Evolutionary conservation across 768 basidiomycete species (phyloP).

Genomic region (Tricholoma flavovirens): DNA sequence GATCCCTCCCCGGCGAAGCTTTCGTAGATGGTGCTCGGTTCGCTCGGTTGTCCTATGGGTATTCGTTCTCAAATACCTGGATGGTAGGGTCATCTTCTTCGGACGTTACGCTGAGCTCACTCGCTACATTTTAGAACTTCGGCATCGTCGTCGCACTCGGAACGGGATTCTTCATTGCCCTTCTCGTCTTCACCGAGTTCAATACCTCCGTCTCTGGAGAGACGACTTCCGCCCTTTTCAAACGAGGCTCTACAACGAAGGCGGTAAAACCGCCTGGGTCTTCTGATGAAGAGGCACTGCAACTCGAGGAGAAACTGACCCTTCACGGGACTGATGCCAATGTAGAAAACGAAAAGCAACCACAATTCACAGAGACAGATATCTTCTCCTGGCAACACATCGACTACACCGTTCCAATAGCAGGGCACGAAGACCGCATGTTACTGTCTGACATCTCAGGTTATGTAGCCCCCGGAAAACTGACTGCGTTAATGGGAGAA

Average conservation of each 20-base stretch:
- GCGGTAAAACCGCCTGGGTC: neutral
- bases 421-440: slow-evolving; percentile 34
- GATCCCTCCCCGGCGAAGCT: slow-evolving; percentile 52
- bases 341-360: neutral
- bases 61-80: slow-evolving; percentile 24
- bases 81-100: slow-evolving; percentile 8
- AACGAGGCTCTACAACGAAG: slow-evolving; percentile 44
- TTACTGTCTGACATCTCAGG: slow-evolving; percentile 73
- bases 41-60: slow-evolving; percentile 44
- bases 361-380: slow-evolving; percentile 29
- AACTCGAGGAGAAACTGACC: neutral
- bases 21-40: slow-evolving; percentile 56
- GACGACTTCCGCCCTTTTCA: slow-evolving; percentile 51
- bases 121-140: slow-evolving; percentile 38
- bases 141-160: slow-evolving; percentile 69
- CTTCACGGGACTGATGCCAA: neutral
- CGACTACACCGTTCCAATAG: slow-evolving; percentile 56
- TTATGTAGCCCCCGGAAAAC: slow-evolving; percentile 73
- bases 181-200: slow-evolving; percentile 58
- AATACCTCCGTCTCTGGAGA: slow-evolving; percentile 35
- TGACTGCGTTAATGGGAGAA: slow-evolving; percentile 74
- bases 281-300: neutral
- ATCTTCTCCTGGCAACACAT: slow-evolving; percentile 80
- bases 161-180: slow-evolving; percentile 45
- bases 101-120: neutral